phyloP scores from a whole-genome alignment of 2,329 filamentous ascomycete genomes.

The Hymenoscyphus infarciens region DNA sequence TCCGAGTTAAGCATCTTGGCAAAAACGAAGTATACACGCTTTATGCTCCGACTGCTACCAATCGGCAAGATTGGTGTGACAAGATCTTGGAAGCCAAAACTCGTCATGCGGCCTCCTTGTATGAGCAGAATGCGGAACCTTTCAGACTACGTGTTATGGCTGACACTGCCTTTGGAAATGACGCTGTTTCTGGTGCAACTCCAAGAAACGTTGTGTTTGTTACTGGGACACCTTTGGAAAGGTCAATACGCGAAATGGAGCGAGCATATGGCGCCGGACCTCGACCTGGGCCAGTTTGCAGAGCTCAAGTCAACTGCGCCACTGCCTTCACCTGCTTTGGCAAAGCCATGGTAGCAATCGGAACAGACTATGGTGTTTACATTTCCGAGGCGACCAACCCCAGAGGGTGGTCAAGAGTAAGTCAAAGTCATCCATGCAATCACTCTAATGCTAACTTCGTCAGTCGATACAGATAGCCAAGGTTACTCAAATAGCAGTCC shows the following conservation, averaged over 20 bases:
- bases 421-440: constrained; percentile 32
- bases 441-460: constrained; percentile 19
- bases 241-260: constrained; percentile 87
- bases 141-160: constrained; percentile 90
- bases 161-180: constrained; percentile 85
- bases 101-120: constrained; percentile 81
- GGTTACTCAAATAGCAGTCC: constrained; percentile 88
- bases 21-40: constrained; percentile 83
- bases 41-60: constrained; percentile 73
- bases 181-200: constrained; percentile 55
- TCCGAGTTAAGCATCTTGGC: constrained; percentile 92
- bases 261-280: constrained; percentile 67
- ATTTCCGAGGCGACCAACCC: constrained; percentile 86
- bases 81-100: constrained; percentile 96
- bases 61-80: constrained; percentile 82
- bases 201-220: constrained; percentile 70
- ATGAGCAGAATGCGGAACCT: constrained; percentile 90
- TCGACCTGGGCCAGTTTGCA: constrained; percentile 73
- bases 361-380: constrained; percentile 91
- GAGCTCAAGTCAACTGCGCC: constrained; percentile 86
- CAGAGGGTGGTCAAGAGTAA: constrained; percentile 83
- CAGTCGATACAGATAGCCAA: constrained; percentile 69
- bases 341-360: constrained; percentile 85
- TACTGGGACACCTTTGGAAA: constrained; percentile 84
- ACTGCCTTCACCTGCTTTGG: constrained; percentile 83